phyloP scores from a whole-genome alignment of 345 rosid genomes.

The Angophora floribunda region DNA sequence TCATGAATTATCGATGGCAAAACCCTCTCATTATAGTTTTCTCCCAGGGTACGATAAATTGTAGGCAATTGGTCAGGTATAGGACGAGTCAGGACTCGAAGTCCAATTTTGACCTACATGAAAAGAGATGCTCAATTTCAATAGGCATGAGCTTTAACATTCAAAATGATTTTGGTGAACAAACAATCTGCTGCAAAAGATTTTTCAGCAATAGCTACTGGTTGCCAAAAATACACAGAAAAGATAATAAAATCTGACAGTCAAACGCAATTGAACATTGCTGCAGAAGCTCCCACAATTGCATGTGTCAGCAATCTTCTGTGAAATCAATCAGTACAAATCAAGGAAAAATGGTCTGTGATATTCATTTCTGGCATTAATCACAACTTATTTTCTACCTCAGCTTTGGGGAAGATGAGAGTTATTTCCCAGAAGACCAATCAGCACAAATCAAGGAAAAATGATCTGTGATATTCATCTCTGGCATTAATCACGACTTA shows the following conservation, averaged over 20 bases:
- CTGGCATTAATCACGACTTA: background rate
- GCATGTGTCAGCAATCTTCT: background rate
- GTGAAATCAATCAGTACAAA: background rate
- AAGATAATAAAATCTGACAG: background rate
- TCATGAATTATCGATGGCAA: slow-evolving; percentile 91
- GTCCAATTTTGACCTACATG: slow-evolving; percentile 89
- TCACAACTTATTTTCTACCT: background rate
- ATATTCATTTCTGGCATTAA: background rate
- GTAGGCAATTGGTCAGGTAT: slow-evolving; percentile 56
- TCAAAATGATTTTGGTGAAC: background rate
- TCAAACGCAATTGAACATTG: background rate
- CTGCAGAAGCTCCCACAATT: background rate
- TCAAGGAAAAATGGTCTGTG: background rate
- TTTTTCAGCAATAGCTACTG: background rate
- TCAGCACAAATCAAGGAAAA: background rate
- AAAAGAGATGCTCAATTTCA: background rate
- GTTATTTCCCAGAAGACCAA: background rate
- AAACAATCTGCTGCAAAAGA: background rate
- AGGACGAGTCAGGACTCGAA: slow-evolving; percentile 95
- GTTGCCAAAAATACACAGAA: background rate
- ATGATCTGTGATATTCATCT: background rate
- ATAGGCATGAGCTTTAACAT: background rate
- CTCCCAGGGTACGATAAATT: slow-evolving; percentile 77
- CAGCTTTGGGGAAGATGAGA: background rate
- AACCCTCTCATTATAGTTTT: slow-evolving; percentile 88